phyloP scores from a whole-genome alignment of 2,329 filamentous ascomycete species.

The Exophiala aquamarina region DNA sequence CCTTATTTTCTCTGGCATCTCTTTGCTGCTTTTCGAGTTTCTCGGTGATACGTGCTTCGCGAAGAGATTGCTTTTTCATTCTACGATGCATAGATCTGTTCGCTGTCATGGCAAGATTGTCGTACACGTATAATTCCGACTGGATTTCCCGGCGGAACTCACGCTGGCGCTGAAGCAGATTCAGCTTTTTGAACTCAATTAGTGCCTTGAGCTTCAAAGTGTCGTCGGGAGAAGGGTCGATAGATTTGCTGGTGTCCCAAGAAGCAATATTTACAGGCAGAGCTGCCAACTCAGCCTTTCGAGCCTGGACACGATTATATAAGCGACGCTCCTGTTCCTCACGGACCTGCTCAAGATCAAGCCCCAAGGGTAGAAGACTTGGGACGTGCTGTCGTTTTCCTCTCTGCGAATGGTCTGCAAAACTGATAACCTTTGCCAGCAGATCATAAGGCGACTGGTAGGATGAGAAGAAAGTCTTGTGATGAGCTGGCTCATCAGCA shows the following conservation, averaged over 20 bases:
- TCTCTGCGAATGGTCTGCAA: slow-evolving; percentile 74
- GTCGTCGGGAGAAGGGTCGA: slow-evolving; percentile 73
- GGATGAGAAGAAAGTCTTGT: slow-evolving; percentile 61
- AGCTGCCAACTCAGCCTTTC: slow-evolving; percentile 79
- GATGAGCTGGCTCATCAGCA: slow-evolving; percentile 26
- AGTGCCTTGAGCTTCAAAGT: slow-evolving; percentile 82
- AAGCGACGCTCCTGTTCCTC: slow-evolving; percentile 85
- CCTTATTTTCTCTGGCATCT: slow-evolving; percentile 89
- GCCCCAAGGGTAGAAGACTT: slow-evolving; percentile 81
- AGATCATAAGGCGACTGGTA: slow-evolving; percentile 71
- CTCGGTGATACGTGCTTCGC: slow-evolving; percentile 95
- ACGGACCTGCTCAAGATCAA: slow-evolving; percentile 81
- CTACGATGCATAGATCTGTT: slow-evolving; percentile 88
- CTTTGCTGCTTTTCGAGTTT: slow-evolving; percentile 99
- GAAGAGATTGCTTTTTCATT: slow-evolving; percentile 94
- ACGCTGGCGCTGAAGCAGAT: slow-evolving; percentile 84
- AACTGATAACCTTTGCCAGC: slow-evolving; percentile 65
- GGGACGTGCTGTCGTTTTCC: slow-evolving; percentile 78
- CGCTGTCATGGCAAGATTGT: slow-evolving; percentile 95
- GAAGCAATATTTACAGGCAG: slow-evolving; percentile 82
- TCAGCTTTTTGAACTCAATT: slow-evolving; percentile 92
- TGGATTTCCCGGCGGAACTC: slow-evolving; percentile 82
- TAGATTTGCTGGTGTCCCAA: slow-evolving; percentile 74
- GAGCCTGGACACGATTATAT: slow-evolving; percentile 84
- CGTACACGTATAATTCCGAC: slow-evolving; percentile 89